Conservation (phyloP, 2,329 filamentous ascomycete species). For the Colletotrichum kahawae region DNA sequence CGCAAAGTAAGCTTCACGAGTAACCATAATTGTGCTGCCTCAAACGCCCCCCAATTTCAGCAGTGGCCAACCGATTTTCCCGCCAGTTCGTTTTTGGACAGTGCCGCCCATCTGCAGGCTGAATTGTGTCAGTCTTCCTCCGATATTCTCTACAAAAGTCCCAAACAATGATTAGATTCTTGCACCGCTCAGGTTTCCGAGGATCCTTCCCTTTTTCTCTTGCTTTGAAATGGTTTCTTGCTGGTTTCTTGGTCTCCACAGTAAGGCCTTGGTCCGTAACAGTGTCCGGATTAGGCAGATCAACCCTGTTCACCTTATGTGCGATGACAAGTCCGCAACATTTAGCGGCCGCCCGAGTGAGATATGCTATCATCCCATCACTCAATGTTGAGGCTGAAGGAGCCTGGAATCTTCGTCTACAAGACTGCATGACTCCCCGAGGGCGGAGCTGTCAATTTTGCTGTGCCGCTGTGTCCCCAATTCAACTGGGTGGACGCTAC, state of each 20-base stretch:
- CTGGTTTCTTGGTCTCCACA: not conserved
- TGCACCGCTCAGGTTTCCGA: not conserved
- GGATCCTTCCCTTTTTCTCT: not conserved
- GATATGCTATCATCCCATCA: not conserved
- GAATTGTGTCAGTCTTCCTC: not conserved
- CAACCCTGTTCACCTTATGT: not conserved
- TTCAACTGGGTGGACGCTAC: not conserved
- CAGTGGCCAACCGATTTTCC: not conserved
- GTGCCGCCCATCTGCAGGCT: not conserved
- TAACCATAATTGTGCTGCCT: not conserved
- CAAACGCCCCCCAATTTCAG: not conserved
- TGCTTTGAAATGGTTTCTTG: not conserved
- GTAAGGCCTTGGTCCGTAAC: not conserved
- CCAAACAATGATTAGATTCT: not conserved
- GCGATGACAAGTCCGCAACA: not conserved
- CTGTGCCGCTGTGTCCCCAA: not conserved
- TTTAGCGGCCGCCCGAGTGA: not conserved
- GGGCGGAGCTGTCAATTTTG: accelerated
- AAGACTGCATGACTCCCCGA: not conserved
- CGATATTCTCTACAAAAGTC: not conserved
- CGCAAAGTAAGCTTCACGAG: not conserved
- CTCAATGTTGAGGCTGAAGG: not conserved
- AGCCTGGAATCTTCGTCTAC: not conserved
- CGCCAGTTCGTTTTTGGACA: not conserved
- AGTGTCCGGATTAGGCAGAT: not conserved